Percentiles rank a stretch among this genome's conserved stretches.
These are phyloP conservation scores for Syzygium malaccense DNA, from an alignment of 441 rosid species.

Conservation along the genomic window DNA sequence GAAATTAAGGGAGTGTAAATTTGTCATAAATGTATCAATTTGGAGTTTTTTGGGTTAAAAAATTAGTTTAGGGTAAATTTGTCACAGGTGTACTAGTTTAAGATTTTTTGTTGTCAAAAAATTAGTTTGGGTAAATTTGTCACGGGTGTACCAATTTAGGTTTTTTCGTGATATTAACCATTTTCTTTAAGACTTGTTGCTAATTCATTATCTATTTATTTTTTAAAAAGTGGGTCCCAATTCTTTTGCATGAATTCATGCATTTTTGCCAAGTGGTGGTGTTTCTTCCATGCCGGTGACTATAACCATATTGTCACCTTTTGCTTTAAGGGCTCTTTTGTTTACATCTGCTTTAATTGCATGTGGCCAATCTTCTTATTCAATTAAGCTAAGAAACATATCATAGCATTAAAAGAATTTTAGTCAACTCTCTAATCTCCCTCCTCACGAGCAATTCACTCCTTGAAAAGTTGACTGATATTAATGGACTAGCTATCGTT, in stretches of 20 bases:
- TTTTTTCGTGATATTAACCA: neutral
- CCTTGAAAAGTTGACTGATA: neutral
- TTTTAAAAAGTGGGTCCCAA: neutral
- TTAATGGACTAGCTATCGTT: neutral
- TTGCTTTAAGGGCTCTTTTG: neutral
- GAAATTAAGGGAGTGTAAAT: no score
- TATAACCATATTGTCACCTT: neutral
- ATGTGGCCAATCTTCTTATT: neutral
- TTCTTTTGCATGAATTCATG: neutral
- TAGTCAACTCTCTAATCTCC: neutral
- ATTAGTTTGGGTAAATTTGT: no score
- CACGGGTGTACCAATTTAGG: no score
- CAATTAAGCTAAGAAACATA: neutral
- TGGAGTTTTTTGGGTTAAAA: no score
- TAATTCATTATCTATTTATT: neutral
- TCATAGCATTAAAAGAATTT: neutral
- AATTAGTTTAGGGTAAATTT: no score
- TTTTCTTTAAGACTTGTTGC: neutral
- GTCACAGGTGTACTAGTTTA: no score
- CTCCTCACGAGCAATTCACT: neutral
- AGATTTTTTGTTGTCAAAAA: no score
- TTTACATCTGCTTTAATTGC: neutral
- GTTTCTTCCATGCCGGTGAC: neutral
- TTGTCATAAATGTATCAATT: no score
- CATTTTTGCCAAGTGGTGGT: neutral